Evolutionary conservation across 1,284 basidiomycete species (phyloP).

Genomic region (Ustilago curta): DNA sequence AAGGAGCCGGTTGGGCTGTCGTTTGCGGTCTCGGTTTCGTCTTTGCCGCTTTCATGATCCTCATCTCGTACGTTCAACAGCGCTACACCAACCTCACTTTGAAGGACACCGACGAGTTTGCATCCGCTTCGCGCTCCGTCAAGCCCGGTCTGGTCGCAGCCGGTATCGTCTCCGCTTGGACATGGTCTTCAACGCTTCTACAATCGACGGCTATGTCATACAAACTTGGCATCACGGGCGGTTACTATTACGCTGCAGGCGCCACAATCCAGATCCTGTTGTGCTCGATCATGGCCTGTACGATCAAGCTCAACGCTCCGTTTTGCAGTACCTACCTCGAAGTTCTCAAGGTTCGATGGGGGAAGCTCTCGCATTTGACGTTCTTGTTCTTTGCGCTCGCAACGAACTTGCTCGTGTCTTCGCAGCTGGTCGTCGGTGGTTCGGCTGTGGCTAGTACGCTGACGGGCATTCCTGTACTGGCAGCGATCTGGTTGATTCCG

Average conservation of each 20-base stretch:
- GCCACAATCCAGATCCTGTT: slow-evolving; percentile 78
- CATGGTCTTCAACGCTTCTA: slow-evolving; percentile 73
- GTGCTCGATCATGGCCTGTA: slow-evolving; percentile 71
- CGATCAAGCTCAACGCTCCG: slow-evolving; percentile 77
- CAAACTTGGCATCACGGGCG: slow-evolving; percentile 30
- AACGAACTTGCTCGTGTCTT: slow-evolving; percentile 73
- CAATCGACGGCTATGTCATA: slow-evolving; percentile 74
- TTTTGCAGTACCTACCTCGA: slow-evolving; percentile 76
- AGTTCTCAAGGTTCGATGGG: slow-evolving; percentile 80
- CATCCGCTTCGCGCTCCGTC: slow-evolving; percentile 63
- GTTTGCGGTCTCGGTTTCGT: slow-evolving; percentile 64
- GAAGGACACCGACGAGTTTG: slow-evolving; percentile 65
- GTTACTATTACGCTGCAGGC: slow-evolving; percentile 60
- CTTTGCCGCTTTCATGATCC: slow-evolving; percentile 62
- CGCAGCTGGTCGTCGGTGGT: slow-evolving; percentile 66
- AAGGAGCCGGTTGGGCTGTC: slow-evolving; percentile 66
- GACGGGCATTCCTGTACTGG: slow-evolving; percentile 71
- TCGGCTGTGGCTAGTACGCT: slow-evolving; percentile 70
- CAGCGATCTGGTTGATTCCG: slow-evolving; percentile 64
- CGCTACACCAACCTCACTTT: slow-evolving; percentile 57
- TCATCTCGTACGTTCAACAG: slow-evolving; percentile 60
- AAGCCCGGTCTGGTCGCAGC: slow-evolving; percentile 90
- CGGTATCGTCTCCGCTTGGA: slow-evolving; percentile 78
- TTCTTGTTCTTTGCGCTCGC: slow-evolving; percentile 83
- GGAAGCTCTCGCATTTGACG: slow-evolving; percentile 77